These are phyloP conservation scores for Tetrapisispora pingtungensis DNA, from an alignment of 805 yeast genomes.

Conservation along the genomic window DNA sequence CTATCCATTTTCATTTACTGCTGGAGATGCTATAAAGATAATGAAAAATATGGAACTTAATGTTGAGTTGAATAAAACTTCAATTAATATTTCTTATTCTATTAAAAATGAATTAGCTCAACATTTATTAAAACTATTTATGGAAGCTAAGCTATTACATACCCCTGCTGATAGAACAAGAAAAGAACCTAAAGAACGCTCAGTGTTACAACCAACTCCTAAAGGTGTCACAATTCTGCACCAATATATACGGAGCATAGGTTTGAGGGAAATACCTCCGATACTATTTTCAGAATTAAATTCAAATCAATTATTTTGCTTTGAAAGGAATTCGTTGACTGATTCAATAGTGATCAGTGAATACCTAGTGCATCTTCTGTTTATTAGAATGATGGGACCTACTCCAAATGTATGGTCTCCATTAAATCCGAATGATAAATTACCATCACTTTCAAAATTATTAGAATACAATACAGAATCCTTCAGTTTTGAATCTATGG, in stretches of 20 bases:
- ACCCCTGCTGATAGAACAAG: conserved; percentile 68
- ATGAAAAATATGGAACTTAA: conserved; percentile 43
- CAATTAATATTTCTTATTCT: conserved; percentile 44
- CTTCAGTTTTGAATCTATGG: conserved; percentile 28
- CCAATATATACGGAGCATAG: conserved; percentile 47
- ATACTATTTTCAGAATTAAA: conserved; percentile 52
- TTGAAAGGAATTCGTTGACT: conserved; percentile 53
- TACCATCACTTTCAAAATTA: conserved; percentile 32
- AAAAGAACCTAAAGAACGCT: conserved; percentile 33
- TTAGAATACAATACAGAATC: conserved; percentile 26
- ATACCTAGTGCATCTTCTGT: conserved; percentile 54
- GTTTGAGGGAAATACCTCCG: conserved; percentile 38
- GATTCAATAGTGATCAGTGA: conserved; percentile 55
- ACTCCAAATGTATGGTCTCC: conserved; percentile 65
- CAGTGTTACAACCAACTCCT: conserved; percentile 73
- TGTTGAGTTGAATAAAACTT: conserved; percentile 40
- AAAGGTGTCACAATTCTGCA: conserved; percentile 73
- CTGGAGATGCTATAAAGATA: conserved; percentile 39
- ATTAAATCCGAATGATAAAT: conserved; percentile 38
- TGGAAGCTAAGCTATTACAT: conserved; percentile 56
- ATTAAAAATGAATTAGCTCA: conserved; percentile 42
- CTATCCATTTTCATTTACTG: conserved; percentile 44
- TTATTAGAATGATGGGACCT: conserved; percentile 53
- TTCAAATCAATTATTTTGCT: conserved; percentile 57
- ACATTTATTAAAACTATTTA: conserved; percentile 40